Base-by-base conservation (phyloP, 139 green algal genomes). In the Chlorella sp. region DNA sequence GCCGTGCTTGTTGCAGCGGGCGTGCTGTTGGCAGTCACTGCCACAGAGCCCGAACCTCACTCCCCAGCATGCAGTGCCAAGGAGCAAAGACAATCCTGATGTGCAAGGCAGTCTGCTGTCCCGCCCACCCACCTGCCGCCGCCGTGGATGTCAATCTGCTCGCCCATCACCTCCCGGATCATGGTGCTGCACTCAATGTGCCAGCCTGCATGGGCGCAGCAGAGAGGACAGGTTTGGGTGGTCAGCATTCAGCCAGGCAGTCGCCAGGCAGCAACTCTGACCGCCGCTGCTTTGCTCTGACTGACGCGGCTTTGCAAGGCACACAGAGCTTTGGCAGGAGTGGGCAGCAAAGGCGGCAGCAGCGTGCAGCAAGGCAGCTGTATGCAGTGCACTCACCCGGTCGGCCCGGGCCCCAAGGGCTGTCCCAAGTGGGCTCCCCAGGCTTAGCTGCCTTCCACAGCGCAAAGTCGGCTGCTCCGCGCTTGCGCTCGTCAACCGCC, bases 171-270 rank as follows among this genome's bases (percentile, higher is more conserved):
- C 32, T 89, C 63, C 0, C 85, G 36, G 51, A 98, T 98, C 97
- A 99, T 99, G 56, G 94, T 84, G 81, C 87, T 95, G 92, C 97
- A 99, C 91, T 99, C 97, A 73, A 99, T 99, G 90, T 99, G 97
- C 97, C 97, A 99, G 0, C 96, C 96, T 17, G 72, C 39, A 75
- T 17, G 32, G 32, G 32, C 1, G 23, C 13, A 30, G 7, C 20
- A 69, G 28, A 36, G 13, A 32, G 63, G 4, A 69, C n/a, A 20
- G n/a, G 4, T n/a, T n/a, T n/a, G n/a, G n/a, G n/a, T n/a, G n/a
- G n/a, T n/a, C n/a, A n/a, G n/a, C n/a, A n/a, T n/a, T n/a, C n/a
- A n/a, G n/a, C n/a, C n/a, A n/a, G n/a, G n/a, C n/a, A n/a, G n/a
- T n/a, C n/a, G n/a, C n/a, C n/a, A n/a, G n/a, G n/a, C n/a, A n/a